phyloP scores from a whole-genome alignment of 805 yeast genomes.

The Wickerhamomyces silvicola region DNA sequence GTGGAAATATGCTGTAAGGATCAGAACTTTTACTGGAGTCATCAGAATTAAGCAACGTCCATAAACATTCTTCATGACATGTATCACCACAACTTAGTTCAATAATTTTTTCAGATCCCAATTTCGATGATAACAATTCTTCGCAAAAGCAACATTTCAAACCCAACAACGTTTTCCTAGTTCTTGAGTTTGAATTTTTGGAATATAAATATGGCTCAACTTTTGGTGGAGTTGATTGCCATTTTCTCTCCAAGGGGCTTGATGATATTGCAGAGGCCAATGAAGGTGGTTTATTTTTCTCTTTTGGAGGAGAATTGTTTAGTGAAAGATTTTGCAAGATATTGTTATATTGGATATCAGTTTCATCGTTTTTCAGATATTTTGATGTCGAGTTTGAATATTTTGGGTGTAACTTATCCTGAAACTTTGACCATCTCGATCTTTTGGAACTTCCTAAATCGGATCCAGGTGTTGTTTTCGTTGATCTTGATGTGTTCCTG shows the following conservation, averaged over 20 bases:
- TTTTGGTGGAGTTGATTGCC: conserved; percentile 7
- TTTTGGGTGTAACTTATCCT: conserved; percentile 13
- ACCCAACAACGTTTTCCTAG: conserved; percentile 14
- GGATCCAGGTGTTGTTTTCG: no score
- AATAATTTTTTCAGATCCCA: conserved; percentile 31
- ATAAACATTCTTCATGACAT: conserved; percentile 41
- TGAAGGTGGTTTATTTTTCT: no score
- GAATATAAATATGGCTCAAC: conserved; percentile 16
- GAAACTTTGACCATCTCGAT: conserved; percentile 20
- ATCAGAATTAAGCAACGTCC: conserved; percentile 14
- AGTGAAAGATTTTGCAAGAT: no score
- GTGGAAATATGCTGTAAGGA: conserved; percentile 17
- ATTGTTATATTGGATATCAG: no score
- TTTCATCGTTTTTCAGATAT: no score
- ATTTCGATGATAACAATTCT: conserved; percentile 31
- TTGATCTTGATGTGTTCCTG: conserved; percentile 1
- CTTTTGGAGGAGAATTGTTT: no score
- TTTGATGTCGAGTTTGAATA: conserved; percentile 1
- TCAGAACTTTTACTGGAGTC: conserved; percentile 1
- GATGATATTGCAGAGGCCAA: conserved; percentile 3
- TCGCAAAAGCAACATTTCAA: conserved; percentile 37
- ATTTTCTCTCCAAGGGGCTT: not conserved
- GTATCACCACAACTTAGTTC: conserved; percentile 38
- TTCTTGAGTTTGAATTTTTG: conserved; percentile 9
- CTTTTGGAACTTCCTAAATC: no score